Evolutionary conservation across 208 protist species (phyloP).

Genomic region (Tetramitus jugosus): DNA sequence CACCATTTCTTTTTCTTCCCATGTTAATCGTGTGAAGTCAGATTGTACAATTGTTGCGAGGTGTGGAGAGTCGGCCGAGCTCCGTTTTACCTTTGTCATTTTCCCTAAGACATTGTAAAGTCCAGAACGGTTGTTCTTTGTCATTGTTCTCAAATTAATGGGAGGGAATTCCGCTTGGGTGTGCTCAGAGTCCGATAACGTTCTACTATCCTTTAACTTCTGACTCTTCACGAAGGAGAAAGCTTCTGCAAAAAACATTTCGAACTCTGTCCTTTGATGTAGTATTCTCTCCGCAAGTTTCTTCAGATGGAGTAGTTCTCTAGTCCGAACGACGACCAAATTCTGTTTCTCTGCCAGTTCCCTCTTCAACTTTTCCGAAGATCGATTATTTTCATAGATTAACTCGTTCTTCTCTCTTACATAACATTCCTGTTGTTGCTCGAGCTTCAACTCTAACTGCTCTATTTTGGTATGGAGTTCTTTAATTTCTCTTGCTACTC

Average conservation of each 20-base stretch:
- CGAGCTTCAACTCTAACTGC: background rate
- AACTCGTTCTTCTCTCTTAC: background rate
- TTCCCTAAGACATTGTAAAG: background rate
- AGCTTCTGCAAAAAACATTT: conserved; percentile 14
- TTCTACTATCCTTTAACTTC: background rate
- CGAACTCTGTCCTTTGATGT: background rate
- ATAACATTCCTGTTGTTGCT: background rate
- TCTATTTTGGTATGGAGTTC: background rate
- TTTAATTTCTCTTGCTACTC: background rate
- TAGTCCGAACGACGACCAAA: background rate
- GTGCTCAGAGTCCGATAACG: background rate
- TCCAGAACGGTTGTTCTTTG: background rate
- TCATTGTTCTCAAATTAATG: background rate
- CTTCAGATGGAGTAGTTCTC: background rate
- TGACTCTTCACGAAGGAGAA: background rate
- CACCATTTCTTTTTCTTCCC: conserved; percentile 13
- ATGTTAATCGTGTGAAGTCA: background rate
- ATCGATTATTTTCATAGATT: too few relatives aligned
- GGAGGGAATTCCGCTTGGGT: background rate
- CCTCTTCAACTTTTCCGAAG: background rate
- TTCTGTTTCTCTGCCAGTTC: background rate
- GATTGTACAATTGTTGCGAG: background rate
- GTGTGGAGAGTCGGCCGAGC: background rate
- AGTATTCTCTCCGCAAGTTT: background rate
- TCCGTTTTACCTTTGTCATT: background rate